phyloP scores from a whole-genome alignment of 2,329 filamentous ascomycete species.

The Aureobasidium sp. region DNA sequence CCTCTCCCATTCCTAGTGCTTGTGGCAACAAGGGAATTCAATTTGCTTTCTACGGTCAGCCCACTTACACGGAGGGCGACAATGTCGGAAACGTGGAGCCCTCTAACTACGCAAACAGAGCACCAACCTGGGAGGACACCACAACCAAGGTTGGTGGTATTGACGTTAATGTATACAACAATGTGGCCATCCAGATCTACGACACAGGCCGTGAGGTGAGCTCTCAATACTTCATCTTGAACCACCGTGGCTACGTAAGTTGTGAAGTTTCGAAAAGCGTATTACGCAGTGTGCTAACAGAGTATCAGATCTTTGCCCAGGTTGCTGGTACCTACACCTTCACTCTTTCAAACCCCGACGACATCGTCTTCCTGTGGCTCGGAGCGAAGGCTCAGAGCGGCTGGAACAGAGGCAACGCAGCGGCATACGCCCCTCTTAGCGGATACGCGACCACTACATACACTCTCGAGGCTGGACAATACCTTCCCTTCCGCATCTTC shows the following conservation, averaged over 20 bases:
- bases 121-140: not conserved
- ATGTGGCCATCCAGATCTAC: not conserved
- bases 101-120: not conserved
- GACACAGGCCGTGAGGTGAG: not conserved
- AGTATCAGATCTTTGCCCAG: not conserved
- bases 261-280: too few relatives aligned
- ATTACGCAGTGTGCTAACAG: too few relatives aligned
- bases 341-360: slow-evolving; percentile 19
- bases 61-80: not conserved
- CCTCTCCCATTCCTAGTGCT: slow-evolving; percentile 15
- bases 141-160: slow-evolving; percentile 8
- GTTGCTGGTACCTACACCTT: slow-evolving; percentile 22
- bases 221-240: slow-evolving; percentile 16
- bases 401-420: slow-evolving; percentile 16
- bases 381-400: slow-evolving; percentile 19
- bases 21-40: slow-evolving; percentile 11
- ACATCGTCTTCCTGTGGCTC: slow-evolving; percentile 22
- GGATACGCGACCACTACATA: not conserved
- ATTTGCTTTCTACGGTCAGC: not conserved
- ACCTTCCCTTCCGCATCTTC: slow-evolving; percentile 14
- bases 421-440: slow-evolving; percentile 10
- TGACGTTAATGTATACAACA: not conserved
- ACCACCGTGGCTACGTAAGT: slow-evolving; percentile 22
- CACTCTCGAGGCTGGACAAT: slow-evolving; percentile 1
- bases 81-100: not conserved